Base-by-base conservation (phyloP, 1,284 basidiomycete species). In the Ceratobasidium sp. region DNA sequence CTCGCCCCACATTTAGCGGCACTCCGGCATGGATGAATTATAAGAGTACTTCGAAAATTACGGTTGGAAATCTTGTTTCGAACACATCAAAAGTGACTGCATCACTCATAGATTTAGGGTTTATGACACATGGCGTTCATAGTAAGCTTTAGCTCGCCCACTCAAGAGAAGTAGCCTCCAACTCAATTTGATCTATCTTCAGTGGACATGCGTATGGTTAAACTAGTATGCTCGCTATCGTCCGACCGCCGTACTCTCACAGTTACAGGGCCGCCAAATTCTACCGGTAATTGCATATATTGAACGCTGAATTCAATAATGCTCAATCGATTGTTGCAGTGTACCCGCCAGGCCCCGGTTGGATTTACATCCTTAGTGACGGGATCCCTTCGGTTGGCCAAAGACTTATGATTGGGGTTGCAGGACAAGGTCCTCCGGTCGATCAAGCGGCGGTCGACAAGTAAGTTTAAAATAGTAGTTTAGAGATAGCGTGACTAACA, bases 51-150 rank as follows among this genome's bases (percentile, higher is more conserved):
- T 84, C 88, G 20, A 89, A 88, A 79, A 96, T 96, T 86, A 89
- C 94, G 84, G 86, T 97, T 57, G n/a, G n/a, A n/a, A 86, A 87
- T 13, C 85, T 96, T 26, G 86, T 88, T 62, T 85, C 23, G 89
- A 89, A 81, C 83, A 88, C 62, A 84, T 88, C 81, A 87, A 87
- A 78, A 89, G 65, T 94, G 61, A 90, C 89, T 75, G 94, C 94
- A n/a, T 88, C 95, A 59, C 84, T 97, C 80, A 90, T 97, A 82
- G 90, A 95, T 77, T 88, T 93, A 17, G 96, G 95, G 0, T 97
- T 96, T 87, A 93, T 93, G 1, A 96, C 95, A 0, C 95, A 96
- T 86, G 89, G 90, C 20, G 69, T 71, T 13, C 69, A 71, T 26
- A 71, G 68, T 70, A 23, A 23, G 68, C 59, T n/a, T 38, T 56